Evolutionary conservation across 2,329 filamentous ascomycete species (phyloP).

Genomic region (Didymella keratinophila): DNA sequence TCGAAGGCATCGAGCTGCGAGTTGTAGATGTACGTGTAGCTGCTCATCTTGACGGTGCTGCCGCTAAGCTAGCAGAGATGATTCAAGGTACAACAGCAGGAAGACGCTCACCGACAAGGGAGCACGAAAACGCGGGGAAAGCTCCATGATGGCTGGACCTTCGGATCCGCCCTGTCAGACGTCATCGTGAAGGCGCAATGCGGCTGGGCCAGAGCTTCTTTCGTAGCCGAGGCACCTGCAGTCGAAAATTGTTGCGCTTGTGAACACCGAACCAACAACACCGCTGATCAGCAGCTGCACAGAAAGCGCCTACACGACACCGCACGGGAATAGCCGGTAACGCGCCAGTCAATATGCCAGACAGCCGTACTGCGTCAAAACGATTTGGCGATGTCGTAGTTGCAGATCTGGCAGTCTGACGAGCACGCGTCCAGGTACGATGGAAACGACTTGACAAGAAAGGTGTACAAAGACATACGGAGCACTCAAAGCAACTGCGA

Average conservation of each 20-base stretch:
- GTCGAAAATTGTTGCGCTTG: conserved; percentile 24
- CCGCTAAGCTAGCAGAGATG: conserved; percentile 14
- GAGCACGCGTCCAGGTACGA: too few relatives aligned
- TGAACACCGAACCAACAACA: conserved; percentile 19
- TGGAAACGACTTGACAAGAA: too few relatives aligned
- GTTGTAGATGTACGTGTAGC: conserved; percentile 50
- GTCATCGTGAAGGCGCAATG: conserved; percentile 30
- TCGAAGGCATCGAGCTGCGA: conserved; percentile 56
- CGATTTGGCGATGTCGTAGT: background rate
- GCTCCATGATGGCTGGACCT: conserved; percentile 27
- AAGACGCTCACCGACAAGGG: conserved; percentile 1
- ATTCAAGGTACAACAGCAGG: background rate
- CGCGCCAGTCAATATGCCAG: background rate
- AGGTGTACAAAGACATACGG: too few relatives aligned
- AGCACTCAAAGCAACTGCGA: conserved; percentile 44
- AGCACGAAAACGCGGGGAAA: conserved; percentile 34
- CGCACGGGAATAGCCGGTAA: background rate
- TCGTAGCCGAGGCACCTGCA: conserved; percentile 27
- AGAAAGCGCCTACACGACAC: background rate
- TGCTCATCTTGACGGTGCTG: conserved; percentile 31
- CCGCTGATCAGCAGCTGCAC: background rate
- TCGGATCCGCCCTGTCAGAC: conserved; percentile 34
- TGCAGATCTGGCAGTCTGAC: background rate
- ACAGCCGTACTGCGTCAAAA: background rate
- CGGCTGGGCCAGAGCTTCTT: conserved; percentile 14